These are phyloP conservation scores for Colletotrichum truncatum DNA, from an alignment of 2,329 filamentous ascomycete genomes.

Conservation along the genomic window DNA sequence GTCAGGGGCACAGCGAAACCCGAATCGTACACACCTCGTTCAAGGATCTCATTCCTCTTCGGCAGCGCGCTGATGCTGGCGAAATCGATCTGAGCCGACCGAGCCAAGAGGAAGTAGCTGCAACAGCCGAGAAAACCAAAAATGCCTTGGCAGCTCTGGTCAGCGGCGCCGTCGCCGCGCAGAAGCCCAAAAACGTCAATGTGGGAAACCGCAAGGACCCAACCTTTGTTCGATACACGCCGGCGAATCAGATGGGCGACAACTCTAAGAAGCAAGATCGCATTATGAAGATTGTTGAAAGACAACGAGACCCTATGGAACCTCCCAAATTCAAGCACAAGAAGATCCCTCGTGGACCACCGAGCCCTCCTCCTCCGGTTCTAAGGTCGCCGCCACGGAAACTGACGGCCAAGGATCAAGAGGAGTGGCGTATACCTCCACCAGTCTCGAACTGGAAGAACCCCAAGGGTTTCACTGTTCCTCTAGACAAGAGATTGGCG, in stretches of 20 bases:
- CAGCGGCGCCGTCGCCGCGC: slow-evolving; percentile 85
- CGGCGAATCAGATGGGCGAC: slow-evolving; percentile 95
- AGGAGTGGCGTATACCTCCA: slow-evolving; percentile 89
- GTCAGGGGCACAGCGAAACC: slow-evolving; percentile 84
- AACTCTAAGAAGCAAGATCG: slow-evolving; percentile 88
- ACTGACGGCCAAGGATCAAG: slow-evolving; percentile 95
- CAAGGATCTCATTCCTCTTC: slow-evolving; percentile 93
- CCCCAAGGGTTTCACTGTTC: slow-evolving; percentile 96
- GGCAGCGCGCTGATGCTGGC: slow-evolving; percentile 91
- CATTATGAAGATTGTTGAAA: slow-evolving; percentile 98
- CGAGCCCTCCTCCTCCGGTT: slow-evolving; percentile 90
- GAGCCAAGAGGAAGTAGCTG: slow-evolving; percentile 83
- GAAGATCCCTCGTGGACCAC: slow-evolving; percentile 93
- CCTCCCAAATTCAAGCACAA: slow-evolving; percentile 99
- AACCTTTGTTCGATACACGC: slow-evolving; percentile 95
- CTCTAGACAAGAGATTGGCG: slow-evolving; percentile 92
- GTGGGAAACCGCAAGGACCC: slow-evolving; percentile 82
- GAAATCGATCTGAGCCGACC: slow-evolving; percentile 89
- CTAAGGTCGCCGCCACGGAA: slow-evolving; percentile 96
- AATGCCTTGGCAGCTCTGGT: slow-evolving; percentile 85
- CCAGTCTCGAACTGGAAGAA: slow-evolving; percentile 99
- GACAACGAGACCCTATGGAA: slow-evolving; percentile 94
- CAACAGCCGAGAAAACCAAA: slow-evolving; percentile 87
- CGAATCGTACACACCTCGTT: slow-evolving; percentile 94
- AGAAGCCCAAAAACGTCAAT: slow-evolving; percentile 96